Percentiles rank a stretch among this genome's conserved stretches.
These are phyloP conservation scores for Gigaspora rosea DNA, from an alignment of 192 early-diverging fungal species.

Conservation along the genomic window DNA sequence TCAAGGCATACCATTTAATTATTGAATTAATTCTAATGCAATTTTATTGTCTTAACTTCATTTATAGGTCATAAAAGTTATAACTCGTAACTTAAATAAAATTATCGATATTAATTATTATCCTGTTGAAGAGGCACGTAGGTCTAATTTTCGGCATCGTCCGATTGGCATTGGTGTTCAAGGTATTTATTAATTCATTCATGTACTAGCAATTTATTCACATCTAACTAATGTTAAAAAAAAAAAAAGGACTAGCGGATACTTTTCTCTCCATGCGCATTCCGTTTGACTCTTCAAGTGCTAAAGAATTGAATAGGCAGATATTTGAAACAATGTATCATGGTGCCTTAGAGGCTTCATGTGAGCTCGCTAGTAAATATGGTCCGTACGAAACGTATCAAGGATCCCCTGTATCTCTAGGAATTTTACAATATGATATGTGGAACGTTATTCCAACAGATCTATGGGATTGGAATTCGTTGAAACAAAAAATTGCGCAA, in stretches of 20 bases:
- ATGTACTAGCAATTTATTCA: too few species aligned
- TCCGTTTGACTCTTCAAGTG: conserved; percentile 90
- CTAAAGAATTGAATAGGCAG: conserved; percentile 76
- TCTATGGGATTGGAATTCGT: conserved; percentile 87
- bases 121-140: conserved; percentile 84
- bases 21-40: too few species aligned
- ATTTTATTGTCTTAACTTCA: neutral
- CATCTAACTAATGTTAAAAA: neutral
- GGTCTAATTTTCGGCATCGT: conserved; percentile 92
- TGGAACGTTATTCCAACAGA: conserved; percentile 83
- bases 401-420: conserved; percentile 86
- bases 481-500: conserved; percentile 77
- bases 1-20: too few species aligned
- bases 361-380: conserved; percentile 78
- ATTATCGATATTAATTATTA: conserved; percentile 99
- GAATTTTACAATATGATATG: conserved; percentile 92
- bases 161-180: conserved; percentile 99
- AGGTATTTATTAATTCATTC: conserved; percentile 47
- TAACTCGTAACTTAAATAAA: conserved; percentile 91
- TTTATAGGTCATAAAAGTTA: conserved; percentile 75
- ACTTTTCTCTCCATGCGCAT: conserved; percentile 93
- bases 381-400: conserved; percentile 88
- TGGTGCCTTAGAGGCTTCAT: conserved; percentile 88
- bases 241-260: conserved; percentile 71
- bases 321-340: conserved; percentile 99